Conservation (phyloP, 1,284 basidiomycete species). For the Apiotrichum laibachii region DNA sequence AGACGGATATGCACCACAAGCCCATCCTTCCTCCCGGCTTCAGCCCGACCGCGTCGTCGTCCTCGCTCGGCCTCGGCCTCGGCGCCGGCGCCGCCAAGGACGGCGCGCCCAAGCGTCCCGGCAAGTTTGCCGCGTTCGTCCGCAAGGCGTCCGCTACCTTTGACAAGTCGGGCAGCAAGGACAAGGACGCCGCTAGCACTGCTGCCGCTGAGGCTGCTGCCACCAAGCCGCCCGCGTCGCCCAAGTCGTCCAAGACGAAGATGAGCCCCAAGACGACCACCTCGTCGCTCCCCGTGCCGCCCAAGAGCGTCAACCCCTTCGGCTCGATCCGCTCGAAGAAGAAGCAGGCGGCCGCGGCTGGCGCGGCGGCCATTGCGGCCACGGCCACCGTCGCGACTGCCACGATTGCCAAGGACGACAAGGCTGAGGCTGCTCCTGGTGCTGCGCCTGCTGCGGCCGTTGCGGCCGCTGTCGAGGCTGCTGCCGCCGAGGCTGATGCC, state of each 20-base stretch:
- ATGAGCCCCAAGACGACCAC: neutral
- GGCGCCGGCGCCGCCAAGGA: neutral
- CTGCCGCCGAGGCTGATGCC: neutral
- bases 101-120: neutral
- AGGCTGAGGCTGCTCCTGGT: neutral
- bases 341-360: slow-evolving; percentile 2
- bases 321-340: slow-evolving; percentile 3
- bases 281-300: neutral
- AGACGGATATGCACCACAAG: neutral
- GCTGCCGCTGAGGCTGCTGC: neutral
- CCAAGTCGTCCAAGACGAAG: neutral
- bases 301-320: slow-evolving; percentile 4
- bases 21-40: neutral
- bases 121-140: slow-evolving; percentile 3
- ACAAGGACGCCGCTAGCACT: neutral
- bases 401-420: neutral
- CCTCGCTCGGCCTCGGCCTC: neutral
- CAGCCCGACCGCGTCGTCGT: neutral
- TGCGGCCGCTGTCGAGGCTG: neutral
- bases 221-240: neutral
- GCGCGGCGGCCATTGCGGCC: neutral
- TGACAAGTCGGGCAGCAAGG: neutral
- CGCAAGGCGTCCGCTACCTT: slow-evolving; percentile 6
- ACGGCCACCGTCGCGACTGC: slow-evolving; percentile 2
- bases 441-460: neutral